Conservation (phyloP, 2,329 filamentous ascomycete species). For the Apiospora arundinis region DNA sequence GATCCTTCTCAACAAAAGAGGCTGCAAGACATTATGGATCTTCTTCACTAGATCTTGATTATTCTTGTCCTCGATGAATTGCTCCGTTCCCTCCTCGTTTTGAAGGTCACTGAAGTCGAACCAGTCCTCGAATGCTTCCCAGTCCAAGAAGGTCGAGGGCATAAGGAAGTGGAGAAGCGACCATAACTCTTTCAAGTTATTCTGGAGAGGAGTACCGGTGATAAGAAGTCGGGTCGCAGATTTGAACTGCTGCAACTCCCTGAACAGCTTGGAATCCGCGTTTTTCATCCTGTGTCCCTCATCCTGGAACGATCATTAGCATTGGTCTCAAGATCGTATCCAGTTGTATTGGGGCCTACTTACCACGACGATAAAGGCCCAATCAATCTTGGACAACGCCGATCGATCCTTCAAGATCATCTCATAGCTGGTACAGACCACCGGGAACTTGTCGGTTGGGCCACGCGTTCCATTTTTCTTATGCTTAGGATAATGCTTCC, state of each 20-base stretch:
- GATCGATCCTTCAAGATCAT: conserved; percentile 92
- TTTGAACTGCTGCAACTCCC: conserved; percentile 92
- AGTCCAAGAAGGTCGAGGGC: conserved; percentile 90
- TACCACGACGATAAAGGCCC: conserved; percentile 97
- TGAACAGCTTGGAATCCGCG: conserved; percentile 91
- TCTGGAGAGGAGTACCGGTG: conserved; percentile 95
- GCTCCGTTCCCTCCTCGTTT: conserved; percentile 78
- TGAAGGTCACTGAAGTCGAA: conserved; percentile 95
- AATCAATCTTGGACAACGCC: conserved; percentile 81
- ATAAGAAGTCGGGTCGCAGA: conserved; percentile 96
- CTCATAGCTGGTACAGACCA: conserved; percentile 91
- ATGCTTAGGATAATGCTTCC: conserved; percentile 69
- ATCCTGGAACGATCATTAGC: conserved; percentile 91
- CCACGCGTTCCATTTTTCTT: conserved; percentile 43
- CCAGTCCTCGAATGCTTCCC: conserved; percentile 93
- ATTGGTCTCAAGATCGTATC: conserved; percentile 84
- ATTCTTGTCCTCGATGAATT: conserved; percentile 79
- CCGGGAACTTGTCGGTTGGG: conserved; percentile 96
- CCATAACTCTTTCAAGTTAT: conserved; percentile 96
- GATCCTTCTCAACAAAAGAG: conserved; percentile 83
- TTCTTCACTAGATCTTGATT: conserved; percentile 83
- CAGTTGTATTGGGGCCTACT: conserved; percentile 34
- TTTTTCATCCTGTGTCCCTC: conserved; percentile 99
- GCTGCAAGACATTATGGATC: conserved; percentile 91
- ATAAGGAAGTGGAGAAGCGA: conserved; percentile 98